Base-by-base conservation (phyloP, 31 red algal species). In the Endocladia muricata region DNA sequence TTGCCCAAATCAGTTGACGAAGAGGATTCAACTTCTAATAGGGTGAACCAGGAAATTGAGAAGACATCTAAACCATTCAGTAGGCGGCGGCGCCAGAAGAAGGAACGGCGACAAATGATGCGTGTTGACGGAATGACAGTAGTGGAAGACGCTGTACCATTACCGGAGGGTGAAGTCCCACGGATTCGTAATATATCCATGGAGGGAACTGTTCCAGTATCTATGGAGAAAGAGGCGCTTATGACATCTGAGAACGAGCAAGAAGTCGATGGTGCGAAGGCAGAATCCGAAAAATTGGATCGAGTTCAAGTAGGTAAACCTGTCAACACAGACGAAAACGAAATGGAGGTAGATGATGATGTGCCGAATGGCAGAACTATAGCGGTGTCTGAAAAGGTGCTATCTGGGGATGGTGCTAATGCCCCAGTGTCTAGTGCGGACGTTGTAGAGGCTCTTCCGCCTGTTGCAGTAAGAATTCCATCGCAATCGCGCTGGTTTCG, bases 101-200 rank as follows among this genome's bases (percentile, higher is more conserved):
- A 88, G 73, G 65, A 79, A 41, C 58, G 65, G 33, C 70, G 40
- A 9, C 74, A 57, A 17, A 73, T 71, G 37, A 37, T 51, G 23
- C 83, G 74, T 39, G 63, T 73, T 55, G 60, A 55, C 6, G 83
- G 83, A 37, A 69, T 88, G 5, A 72, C 83, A 0, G 15, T 73
- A 1, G 83, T 88, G 11, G 83, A 78, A 44, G 66, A 88, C 42
- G 83, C 74, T 2, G 48, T 88, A 25, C 83, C 83, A 1, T 73
- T 88, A n/a, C 74, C 83, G n/a, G 83, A 88, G 41, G 73, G 74
- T 52, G 83, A 88, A 13, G 39, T 88, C 33, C 83, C 74, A 37
- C 73, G 83, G 30, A 88, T 88, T 48, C 83, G 83, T n/a, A 88
- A 88, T 61, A 79, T 88, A 41, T 88, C 83, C 9, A 61, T 73